phyloP scores from a whole-genome alignment of 352 stramenopile species.

The Pythium oligandrum region DNA sequence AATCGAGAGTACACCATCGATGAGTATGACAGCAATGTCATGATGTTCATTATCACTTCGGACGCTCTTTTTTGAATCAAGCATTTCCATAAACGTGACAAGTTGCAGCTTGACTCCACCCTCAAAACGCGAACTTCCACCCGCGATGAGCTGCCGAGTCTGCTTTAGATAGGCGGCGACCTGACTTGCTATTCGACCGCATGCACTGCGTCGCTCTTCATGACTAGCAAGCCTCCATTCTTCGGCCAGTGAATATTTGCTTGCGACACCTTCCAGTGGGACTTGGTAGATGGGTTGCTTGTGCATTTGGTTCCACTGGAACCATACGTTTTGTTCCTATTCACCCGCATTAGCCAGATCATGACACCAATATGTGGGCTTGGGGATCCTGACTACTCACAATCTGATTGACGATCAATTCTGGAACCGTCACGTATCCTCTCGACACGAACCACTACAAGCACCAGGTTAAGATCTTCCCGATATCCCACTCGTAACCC shows the following conservation, averaged over 20 bases:
- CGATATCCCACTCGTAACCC: neutral
- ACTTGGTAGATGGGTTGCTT: slow-evolving; percentile 18
- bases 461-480: neutral
- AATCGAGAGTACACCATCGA: too few relatives aligned
- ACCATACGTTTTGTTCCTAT: slow-evolving; percentile 73
- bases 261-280: slow-evolving; percentile 34
- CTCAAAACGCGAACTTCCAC: slow-evolving; percentile 2
- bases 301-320: slow-evolving; percentile 32
- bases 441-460: slow-evolving; percentile 52
- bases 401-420: slow-evolving; percentile 71
- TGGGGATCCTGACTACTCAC: slow-evolving; percentile 25
- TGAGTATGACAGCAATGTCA: too few relatives aligned
- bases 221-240: slow-evolving; percentile 32
- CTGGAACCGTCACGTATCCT: slow-evolving; percentile 63
- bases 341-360: neutral
- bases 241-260: slow-evolving; percentile 30
- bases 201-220: slow-evolving; percentile 8
- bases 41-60: too few relatives aligned
- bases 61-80: neutral
- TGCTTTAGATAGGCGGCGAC: slow-evolving; percentile 21
- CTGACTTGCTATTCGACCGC: slow-evolving; percentile 4
- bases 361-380: too few relatives aligned
- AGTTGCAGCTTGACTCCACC: neutral
- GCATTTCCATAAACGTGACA: slow-evolving; percentile 6
- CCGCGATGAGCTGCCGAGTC: slow-evolving; percentile 6